Percentiles rank a stretch among this genome's conserved stretches.
phyloP scores from a whole-genome alignment of 192 early-diverging fungal species.

The Umbelopsis vinacea region DNA sequence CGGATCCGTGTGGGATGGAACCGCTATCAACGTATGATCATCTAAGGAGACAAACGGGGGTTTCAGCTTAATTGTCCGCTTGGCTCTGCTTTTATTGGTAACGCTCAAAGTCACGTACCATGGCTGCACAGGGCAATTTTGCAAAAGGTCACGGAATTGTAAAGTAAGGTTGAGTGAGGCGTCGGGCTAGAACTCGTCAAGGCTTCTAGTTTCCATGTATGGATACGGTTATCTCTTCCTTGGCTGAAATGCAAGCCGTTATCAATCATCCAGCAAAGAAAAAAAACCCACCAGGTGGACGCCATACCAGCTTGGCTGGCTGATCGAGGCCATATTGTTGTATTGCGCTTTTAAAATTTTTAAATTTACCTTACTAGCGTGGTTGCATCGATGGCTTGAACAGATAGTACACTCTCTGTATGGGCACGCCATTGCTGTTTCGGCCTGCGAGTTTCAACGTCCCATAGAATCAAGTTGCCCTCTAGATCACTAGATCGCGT shows the following conservation, averaged over 20 bases:
- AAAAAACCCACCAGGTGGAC: no score
- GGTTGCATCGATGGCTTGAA: conserved; percentile 18
- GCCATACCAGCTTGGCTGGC: no score
- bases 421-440: conserved; percentile 38
- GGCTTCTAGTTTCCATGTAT: conserved; percentile 32
- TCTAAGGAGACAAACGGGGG: not conserved
- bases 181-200: not conserved
- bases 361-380: conserved; percentile 30
- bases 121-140: conserved; percentile 25
- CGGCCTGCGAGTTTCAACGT: conserved; percentile 28
- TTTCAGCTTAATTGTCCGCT: not conserved
- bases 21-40: conserved; percentile 20
- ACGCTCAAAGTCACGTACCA: not conserved
- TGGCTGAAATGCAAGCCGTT: conserved; percentile 24
- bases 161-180: conserved; percentile 19
- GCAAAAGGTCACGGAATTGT: conserved; percentile 35
- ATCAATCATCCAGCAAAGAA: no score
- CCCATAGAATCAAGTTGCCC: conserved; percentile 36
- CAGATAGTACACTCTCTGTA: conserved; percentile 25
- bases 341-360: no score
- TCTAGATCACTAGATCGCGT: conserved; percentile 26
- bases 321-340: no score
- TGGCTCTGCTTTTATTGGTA: not conserved
- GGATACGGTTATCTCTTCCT: conserved; percentile 39
- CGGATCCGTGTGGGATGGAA: conserved; percentile 31